Evolutionary conservation across 208 protist species (phyloP).

Genomic region (Acanthamoeba lenticulata): DNA sequence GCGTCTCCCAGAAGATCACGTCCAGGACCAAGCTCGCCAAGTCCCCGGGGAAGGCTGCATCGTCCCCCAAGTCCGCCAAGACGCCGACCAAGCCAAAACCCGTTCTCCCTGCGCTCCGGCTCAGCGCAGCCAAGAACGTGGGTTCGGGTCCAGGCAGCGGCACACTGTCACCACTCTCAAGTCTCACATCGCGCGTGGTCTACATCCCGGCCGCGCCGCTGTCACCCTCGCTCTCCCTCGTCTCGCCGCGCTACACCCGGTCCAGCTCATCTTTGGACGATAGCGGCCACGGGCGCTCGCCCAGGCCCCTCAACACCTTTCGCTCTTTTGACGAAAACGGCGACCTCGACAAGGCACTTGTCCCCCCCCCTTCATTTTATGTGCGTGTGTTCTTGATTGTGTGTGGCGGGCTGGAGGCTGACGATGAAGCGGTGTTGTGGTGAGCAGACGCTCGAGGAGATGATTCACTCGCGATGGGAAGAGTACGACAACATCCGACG

Average conservation of each 20-base stretch:
- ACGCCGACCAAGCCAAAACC: neutral
- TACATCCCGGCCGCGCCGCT: neutral
- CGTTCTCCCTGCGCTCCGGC: neutral
- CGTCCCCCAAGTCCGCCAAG: too few species aligned
- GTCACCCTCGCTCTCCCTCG: neutral
- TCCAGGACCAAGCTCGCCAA: neutral
- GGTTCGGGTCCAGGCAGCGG: too few species aligned
- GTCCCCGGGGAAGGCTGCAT: neutral
- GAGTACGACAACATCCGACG: neutral
- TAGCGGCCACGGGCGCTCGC: neutral
- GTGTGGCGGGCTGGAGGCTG: too few species aligned
- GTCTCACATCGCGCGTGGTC: neutral
- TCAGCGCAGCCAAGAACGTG: too few species aligned
- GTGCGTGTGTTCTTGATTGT: too few species aligned
- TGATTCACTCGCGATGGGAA: slow-evolving; percentile 10
- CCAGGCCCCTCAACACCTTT: neutral
- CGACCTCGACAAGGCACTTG: neutral
- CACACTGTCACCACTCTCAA: neutral
- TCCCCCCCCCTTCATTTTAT: too few species aligned
- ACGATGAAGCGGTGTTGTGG: too few species aligned
- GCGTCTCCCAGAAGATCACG: neutral
- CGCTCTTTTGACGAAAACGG: neutral
- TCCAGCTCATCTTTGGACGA: neutral
- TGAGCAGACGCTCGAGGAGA: neutral
- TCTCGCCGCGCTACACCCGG: neutral